Evolutionary conservation across 2,329 filamentous ascomycete species (phyloP).

Genomic region (Thelonectria rubi): DNA sequence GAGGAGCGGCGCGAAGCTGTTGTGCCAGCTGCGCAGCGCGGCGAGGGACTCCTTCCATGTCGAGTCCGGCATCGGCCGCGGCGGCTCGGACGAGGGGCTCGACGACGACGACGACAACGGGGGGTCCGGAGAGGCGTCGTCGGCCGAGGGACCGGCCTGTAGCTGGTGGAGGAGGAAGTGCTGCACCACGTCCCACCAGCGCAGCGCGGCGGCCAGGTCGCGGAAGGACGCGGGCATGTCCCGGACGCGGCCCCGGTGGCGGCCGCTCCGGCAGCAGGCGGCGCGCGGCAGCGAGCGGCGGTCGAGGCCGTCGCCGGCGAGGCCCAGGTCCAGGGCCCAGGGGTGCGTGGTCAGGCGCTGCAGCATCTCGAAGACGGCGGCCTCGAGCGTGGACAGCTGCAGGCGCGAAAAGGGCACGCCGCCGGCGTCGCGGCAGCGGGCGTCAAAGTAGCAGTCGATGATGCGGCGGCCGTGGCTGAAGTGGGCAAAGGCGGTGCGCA

Average conservation of each 20-base stretch:
- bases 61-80: neutral
- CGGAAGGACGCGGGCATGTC: slow-evolving; percentile 32
- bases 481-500: slow-evolving; percentile 29
- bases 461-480: slow-evolving; percentile 34
- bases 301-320: slow-evolving; percentile 13
- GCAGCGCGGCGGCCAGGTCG: slow-evolving; percentile 28
- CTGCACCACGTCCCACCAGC: slow-evolving; percentile 35
- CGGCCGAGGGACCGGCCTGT: neutral
- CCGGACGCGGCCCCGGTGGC: slow-evolving; percentile 22
- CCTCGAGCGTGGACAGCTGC: slow-evolving; percentile 26
- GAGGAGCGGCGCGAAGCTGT: slow-evolving; percentile 26
- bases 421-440: slow-evolving; percentile 27
- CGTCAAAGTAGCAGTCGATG: slow-evolving; percentile 31
- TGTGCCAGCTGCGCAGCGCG: slow-evolving; percentile 30
- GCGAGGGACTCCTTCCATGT: slow-evolving; percentile 26
- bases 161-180: slow-evolving; percentile 26
- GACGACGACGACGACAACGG: neutral
- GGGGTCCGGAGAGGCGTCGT: neutral
- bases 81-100: neutral
- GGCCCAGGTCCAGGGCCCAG: slow-evolving; percentile 30
- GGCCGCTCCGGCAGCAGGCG: slow-evolving; percentile 6
- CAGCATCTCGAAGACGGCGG: slow-evolving; percentile 32
- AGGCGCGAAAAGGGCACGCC: slow-evolving; percentile 23
- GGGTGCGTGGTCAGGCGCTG: slow-evolving; percentile 37
- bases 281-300: neutral